Base-by-base conservation (phyloP, 192 early-diverging fungal species). In the Phycomyces nitens region DNA sequence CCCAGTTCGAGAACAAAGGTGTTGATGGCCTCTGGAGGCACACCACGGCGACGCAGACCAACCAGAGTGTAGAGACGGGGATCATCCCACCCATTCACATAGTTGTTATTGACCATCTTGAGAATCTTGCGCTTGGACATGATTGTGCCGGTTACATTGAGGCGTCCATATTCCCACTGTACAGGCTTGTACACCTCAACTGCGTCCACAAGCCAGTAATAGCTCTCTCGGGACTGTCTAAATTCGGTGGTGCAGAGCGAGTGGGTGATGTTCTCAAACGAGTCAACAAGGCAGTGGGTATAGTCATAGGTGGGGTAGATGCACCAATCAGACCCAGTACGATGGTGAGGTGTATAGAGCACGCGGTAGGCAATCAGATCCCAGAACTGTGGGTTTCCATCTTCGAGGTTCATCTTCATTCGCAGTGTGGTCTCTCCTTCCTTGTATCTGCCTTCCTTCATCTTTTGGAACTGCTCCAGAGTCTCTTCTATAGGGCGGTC, bases 251-350 rank as follows among this genome's bases (percentile, higher is more conserved):
- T 99, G 83, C 98, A 99, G 57, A 99, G 84, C 27, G 96, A 99
- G 74, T 99, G 98, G 8, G 95, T 96, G 60, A 99, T 99, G 83
- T 99, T 97, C 74, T 99, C 98, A 67, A 99, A 89, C 16, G 98
- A 99, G 77, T 99, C 98, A 62, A 91, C 92, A 18, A 99, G 82
- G 67, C 98, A 99, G 75, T 99, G 98, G 3, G 96, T 96, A 73
- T 89, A 99, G 75, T 99, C 98, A 71, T 99, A 99, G 10, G 96
- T 99, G 52, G 96, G 98, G 73, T 99, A 99, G 74, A 99, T 93
- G 69, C 97, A 92, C 98, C 98, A 99, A 52, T 90, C 74, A 47
- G 85, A 77, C 41, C 89, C 94, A 26, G 98, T 98, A 43, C 98
- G 88, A 76, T 90, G 88, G 75, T 99, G 98, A 44, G 86, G 87